phyloP scores from a whole-genome alignment of 225 moss, liverwort and hornwort genomes.

The Anthoceros angustus region DNA sequence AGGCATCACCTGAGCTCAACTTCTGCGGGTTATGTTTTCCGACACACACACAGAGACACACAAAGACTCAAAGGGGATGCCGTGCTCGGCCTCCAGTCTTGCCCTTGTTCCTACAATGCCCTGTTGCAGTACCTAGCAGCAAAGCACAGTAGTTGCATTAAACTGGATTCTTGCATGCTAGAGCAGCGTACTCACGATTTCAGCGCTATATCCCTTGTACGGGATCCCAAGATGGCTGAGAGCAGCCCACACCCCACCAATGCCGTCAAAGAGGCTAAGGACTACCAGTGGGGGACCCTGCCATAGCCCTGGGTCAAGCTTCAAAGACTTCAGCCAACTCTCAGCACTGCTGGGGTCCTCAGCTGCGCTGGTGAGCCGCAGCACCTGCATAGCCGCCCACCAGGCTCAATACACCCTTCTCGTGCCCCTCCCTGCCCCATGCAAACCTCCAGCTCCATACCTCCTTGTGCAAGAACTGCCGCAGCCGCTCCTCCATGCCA shows the following conservation, averaged over 20 bases:
- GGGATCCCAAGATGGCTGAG: conserved; percentile 39
- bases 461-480: no score
- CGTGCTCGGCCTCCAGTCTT: background rate
- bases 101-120: background rate
- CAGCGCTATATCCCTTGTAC: conserved; percentile 43
- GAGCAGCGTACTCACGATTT: conserved; percentile 29
- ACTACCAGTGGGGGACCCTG: conserved; percentile 38
- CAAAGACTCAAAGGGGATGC: no score
- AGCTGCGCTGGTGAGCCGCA: background rate
- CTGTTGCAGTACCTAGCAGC: background rate
- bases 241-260: conserved; percentile 48
- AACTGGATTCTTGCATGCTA: background rate
- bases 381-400: no score
- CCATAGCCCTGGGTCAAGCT: conserved; percentile 28
- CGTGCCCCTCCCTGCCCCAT: no score
- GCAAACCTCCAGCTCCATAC: no score
- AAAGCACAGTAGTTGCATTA: background rate
- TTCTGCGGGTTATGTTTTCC: no score
- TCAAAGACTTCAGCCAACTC: conserved; percentile 36
- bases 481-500: no score
- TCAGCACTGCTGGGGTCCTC: conserved; percentile 10
- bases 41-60: background rate
- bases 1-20: background rate
- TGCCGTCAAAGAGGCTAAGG: conserved; percentile 49
- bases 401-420: no score